Evolutionary conservation across 108 stramenopile genomes (phyloP).

Genomic region (Aurantiochytrium sp.): DNA sequence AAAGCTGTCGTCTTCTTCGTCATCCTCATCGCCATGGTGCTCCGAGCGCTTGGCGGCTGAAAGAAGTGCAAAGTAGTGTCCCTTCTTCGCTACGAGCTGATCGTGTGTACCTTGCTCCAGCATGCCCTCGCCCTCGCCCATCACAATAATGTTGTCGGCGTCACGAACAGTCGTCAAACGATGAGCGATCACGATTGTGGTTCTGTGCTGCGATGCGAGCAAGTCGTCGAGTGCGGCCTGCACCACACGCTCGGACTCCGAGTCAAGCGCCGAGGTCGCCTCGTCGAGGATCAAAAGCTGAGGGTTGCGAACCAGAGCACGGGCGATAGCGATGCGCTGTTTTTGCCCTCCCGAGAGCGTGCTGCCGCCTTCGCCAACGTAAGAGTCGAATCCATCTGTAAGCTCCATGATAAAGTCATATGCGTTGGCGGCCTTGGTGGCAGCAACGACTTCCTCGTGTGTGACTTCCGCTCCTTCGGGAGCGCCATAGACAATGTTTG

Average conservation of each 20-base stretch:
- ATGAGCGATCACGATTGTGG: slow-evolving; percentile 46
- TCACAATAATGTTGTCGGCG: slow-evolving; percentile 17
- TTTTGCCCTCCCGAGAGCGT: slow-evolving; percentile 52
- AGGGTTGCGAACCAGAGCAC: slow-evolving; percentile 47
- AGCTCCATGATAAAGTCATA: slow-evolving; percentile 62
- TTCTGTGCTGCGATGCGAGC: not conserved
- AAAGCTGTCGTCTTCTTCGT: not conserved
- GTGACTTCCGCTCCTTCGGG: not conserved
- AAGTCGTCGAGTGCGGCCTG: slow-evolving; percentile 44
- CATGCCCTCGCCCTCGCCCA: slow-evolving; percentile 34
- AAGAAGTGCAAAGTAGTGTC: slow-evolving; percentile 20
- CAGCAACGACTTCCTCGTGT: slow-evolving; percentile 32
- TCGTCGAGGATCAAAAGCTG: slow-evolving; percentile 49
- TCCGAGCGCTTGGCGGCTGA: not conserved
- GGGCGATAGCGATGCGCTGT: slow-evolving; percentile 55
- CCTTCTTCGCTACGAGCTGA: slow-evolving; percentile 49
- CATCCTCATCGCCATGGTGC: not conserved
- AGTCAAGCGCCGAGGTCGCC: slow-evolving; percentile 54
- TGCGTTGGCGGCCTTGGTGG: slow-evolving; percentile 52
- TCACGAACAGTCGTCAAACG: slow-evolving; percentile 34
- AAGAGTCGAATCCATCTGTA: slow-evolving; percentile 38
- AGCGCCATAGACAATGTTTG: slow-evolving; percentile 77
- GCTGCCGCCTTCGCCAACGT: slow-evolving; percentile 39
- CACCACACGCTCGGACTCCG: slow-evolving; percentile 42
- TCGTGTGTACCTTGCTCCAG: slow-evolving; percentile 86